Evolutionary conservation across 176 grass and related monocot genomes (phyloP).

Genomic region (Tillandsia fasciculata): DNA sequence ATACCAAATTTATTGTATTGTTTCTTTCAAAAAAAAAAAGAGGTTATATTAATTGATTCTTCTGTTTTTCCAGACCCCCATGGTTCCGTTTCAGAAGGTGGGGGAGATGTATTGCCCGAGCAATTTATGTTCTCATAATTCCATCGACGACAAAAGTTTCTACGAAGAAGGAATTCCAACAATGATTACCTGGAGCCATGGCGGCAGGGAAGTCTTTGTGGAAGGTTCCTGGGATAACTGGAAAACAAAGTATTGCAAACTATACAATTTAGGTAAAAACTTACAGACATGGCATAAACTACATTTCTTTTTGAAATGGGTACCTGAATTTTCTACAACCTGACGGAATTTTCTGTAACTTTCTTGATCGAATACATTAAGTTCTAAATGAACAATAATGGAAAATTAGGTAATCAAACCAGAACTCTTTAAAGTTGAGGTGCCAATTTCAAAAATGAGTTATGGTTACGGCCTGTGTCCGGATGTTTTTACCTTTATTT

Average conservation of each 20-base stretch:
- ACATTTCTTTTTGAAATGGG: too few relatives aligned
- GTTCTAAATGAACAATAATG: background rate
- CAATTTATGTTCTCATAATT: background rate
- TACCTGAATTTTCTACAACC: too few relatives aligned
- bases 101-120: conserved; percentile 6
- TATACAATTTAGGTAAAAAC: background rate
- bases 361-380: background rate
- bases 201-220: conserved; percentile 27
- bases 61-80: conserved; percentile 13
- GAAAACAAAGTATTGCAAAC: conserved; percentile 20
- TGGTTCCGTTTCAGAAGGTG: conserved; percentile 22
- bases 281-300: background rate
- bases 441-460: too few relatives aligned
- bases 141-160: conserved; percentile 1
- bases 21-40: too few relatives aligned
- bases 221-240: conserved; percentile 40
- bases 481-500: background rate
- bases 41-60: background rate
- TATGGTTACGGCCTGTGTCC: too few relatives aligned
- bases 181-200: conserved; percentile 28
- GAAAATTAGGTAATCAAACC: too few relatives aligned
- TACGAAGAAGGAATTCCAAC: conserved; percentile 25
- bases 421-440: too few relatives aligned
- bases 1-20: too few relatives aligned
- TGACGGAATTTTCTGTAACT: background rate